Conservation (phyloP, 495 filamentous ascomycete genomes). For the Bombardia bombarda region DNA sequence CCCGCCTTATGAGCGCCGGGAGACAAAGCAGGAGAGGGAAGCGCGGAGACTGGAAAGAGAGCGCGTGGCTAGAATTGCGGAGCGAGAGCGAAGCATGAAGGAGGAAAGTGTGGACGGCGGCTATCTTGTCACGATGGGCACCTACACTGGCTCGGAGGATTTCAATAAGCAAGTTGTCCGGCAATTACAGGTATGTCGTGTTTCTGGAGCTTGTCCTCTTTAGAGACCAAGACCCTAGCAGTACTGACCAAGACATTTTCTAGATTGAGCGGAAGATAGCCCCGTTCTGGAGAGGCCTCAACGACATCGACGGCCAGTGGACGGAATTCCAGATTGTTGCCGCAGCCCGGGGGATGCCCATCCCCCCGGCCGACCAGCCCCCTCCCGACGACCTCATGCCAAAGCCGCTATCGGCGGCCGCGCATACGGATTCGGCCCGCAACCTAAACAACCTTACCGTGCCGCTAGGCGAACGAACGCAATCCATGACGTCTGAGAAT, state of each 20-base stretch:
- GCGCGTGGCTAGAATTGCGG: constrained; percentile 59
- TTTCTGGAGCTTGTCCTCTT: too few relatives aligned
- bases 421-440: constrained; percentile 18
- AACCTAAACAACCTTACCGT: constrained; percentile 64
- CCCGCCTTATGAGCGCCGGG: constrained; percentile 49
- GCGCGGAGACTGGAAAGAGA: constrained; percentile 79
- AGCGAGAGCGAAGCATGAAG: constrained; percentile 84
- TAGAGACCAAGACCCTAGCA: too few relatives aligned
- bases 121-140: constrained; percentile 87
- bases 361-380: constrained; percentile 76
- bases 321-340: constrained; percentile 90
- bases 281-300: constrained; percentile 90
- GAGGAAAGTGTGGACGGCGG: constrained; percentile 94
- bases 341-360: constrained; percentile 74
- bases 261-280: constrained; percentile 89
- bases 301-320: constrained; percentile 85
- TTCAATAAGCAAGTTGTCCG: constrained; percentile 86
- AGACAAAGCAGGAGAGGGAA: constrained; percentile 89
- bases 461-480: constrained; percentile 65
- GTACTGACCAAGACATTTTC: too few relatives aligned
- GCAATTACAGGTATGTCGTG: constrained; percentile 82
- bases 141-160: constrained; percentile 87
- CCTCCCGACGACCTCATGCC: constrained; percentile 57
- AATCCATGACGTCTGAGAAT: constrained; percentile 65
- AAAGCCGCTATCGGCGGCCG: constrained; percentile 34